Percentiles rank a stretch among this genome's conserved stretches.
Conservation (phyloP, 2,329 filamentous ascomycete genomes). For the Sarocladium kiliense region DNA sequence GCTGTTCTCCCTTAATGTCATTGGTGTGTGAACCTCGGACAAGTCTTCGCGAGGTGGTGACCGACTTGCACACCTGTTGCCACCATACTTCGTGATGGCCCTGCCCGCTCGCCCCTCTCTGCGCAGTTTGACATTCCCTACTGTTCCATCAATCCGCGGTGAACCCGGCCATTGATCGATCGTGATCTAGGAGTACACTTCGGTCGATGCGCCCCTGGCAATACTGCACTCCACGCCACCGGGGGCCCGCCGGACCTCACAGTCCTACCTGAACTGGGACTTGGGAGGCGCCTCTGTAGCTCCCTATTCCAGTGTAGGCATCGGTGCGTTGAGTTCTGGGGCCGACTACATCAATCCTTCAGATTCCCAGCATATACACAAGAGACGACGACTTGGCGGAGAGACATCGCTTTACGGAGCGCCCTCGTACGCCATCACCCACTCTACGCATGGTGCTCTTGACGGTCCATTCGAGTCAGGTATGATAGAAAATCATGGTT, state of each 20-base stretch:
- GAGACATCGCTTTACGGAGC: not conserved
- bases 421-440: not conserved
- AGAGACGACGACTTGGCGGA: not conserved
- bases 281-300: not conserved
- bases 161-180: slow-evolving; percentile 3
- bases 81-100: not conserved
- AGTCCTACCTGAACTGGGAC: not conserved
- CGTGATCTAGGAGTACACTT: not conserved
- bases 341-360: not conserved
- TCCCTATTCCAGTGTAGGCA: not conserved
- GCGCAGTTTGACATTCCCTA: not conserved
- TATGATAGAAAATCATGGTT: not conserved
- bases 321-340: not conserved
- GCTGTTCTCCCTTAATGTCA: not conserved
- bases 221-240: not conserved
- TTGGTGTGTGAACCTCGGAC: not conserved
- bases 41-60: not conserved
- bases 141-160: not conserved
- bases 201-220: not conserved
- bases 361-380: not conserved
- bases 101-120: not conserved
- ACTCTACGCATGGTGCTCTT: not conserved
- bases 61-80: not conserved
- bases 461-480: not conserved
- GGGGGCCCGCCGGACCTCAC: not conserved